Base-by-base conservation (phyloP, 2,329 filamentous ascomycete genomes). In the Sporothrix pallida region DNA sequence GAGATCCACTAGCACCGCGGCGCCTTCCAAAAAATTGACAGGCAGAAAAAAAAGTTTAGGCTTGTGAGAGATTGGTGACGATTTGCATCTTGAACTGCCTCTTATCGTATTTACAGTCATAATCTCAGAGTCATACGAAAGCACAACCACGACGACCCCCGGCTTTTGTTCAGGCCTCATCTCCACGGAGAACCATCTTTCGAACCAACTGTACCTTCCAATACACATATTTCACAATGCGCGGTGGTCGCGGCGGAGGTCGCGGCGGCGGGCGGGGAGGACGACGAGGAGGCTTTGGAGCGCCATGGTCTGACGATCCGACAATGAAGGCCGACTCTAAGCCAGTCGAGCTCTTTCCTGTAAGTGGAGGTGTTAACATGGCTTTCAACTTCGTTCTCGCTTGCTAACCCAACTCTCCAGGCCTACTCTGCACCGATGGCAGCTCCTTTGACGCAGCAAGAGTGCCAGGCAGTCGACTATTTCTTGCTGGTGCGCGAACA, bases 271-370 rank as follows among this genome's bases (percentile, higher is more conserved):
- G 86, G 76, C 84, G 86, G 50, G 84, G 87, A 70, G 85, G 82
- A 62, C 79, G 82, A 48, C 74, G 79, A 8, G 78, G 79, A 68
- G 75, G 80, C 8, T 75, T 76, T 46, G 77, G 74, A 13, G 83
- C 88, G 72, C 85, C 87, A 0, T 89, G 87, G 85, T 84, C 84
- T 56, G 86, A 88, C 76, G 88, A 89, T 76, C 85, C 87, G 9
- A 81, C 80, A 52, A 80, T 84, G 72, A 80, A 81, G 26, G 79
- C 84, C 12, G 87, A 89, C 78, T 85, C 85, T 70, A 83, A 86
- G 46, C 88, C 88, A 7, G 87, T 86, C n/a, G 88, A 90, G 76
- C 85, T 88, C 10, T 90, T 90, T 75, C 88, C 88, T 0, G 87
- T 88, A 80, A 74, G 85, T 74, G 70, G 1, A 23, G 17, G 50